These are phyloP conservation scores for Hymenoscyphus linearis DNA, from an alignment of 2,329 filamentous ascomycete species.

Conservation along the genomic window DNA sequence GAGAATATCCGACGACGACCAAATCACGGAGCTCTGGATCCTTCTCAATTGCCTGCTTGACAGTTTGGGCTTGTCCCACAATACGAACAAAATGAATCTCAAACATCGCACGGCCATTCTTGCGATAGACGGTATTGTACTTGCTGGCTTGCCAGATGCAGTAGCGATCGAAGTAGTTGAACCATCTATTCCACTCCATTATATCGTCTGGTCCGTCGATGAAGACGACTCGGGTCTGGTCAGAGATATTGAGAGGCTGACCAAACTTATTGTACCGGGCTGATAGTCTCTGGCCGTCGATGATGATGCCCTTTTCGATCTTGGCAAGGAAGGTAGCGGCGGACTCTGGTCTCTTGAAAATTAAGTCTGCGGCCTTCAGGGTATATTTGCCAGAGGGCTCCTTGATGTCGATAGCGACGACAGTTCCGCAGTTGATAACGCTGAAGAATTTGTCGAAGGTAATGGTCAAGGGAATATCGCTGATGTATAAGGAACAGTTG, in stretches of 20 bases:
- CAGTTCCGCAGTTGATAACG: conserved; percentile 16
- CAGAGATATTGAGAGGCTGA: conserved; percentile 3
- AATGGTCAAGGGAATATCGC: conserved; percentile 13
- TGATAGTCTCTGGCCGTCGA: conserved; percentile 5
- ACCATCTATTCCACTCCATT: conserved; percentile 14
- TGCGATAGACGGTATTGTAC: background rate
- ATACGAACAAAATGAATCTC: conserved; percentile 17
- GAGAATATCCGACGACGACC: background rate
- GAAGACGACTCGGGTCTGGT: conserved; percentile 8
- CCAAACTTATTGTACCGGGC: conserved; percentile 15
- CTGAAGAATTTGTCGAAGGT: conserved; percentile 15
- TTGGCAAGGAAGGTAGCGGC: conserved; percentile 3
- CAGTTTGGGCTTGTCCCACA: conserved; percentile 18
- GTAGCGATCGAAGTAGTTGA: conserved; percentile 10
- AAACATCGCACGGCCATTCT: conserved; percentile 6
- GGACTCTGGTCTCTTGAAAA: conserved; percentile 15
- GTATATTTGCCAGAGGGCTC: conserved; percentile 6
- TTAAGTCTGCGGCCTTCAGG: conserved; percentile 18
- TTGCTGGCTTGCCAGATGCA: conserved; percentile 9
- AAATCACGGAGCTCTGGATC: background rate
- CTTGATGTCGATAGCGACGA: conserved; percentile 16
- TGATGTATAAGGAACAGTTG: conserved; percentile 24
- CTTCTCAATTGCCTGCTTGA: conserved; percentile 7
- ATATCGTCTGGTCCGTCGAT: conserved; percentile 13
- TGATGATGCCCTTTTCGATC: background rate